Evolutionary conservation across 2,329 filamentous ascomycete genomes (phyloP), one percentile per base, ranked within the genome.

Genomic region (Monilinia vaccinii-corymbosi): DNA sequence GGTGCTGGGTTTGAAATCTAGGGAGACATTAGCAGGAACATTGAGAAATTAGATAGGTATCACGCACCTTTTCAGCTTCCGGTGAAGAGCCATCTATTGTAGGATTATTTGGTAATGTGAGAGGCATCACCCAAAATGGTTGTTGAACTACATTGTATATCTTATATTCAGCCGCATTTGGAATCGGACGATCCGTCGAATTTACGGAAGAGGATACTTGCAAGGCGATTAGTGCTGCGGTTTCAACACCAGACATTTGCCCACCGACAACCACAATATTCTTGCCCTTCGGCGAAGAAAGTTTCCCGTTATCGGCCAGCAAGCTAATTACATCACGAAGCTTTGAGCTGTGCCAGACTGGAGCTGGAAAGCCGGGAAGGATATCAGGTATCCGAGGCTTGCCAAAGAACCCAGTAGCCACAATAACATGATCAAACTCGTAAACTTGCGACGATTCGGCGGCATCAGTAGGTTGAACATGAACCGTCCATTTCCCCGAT

Each of bases 211-310:
- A 84, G 0, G 89, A 92, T 1, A 93, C 72, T 63, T 91, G 84
- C 5, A 83, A 78, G 13, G 88, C 88, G 53, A 92, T 81, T 2
- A 85, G 84, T 11, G 83, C 85, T 0, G 89, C 86, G 52, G 87
- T 86, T 74, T 95, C 90, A 6, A 88, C 82, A 0, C 89, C 89
- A 2, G 89, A 93, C 80, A 94, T 91, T 67, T 91, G 88, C 0
- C 89, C 89, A 0, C 90, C 90, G 1, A 91, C 82, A 0, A 95
- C 77, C 1, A 91, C 77, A 18, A 94, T 83, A 68, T 85, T 89
- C 21, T 82, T 81, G 1, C 77, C 77, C 6, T 58, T 47, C 1
- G 0, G 68, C 67, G 5, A 60, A 53, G 13, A 63, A 59, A 2
- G 74, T 70, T 0, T 72, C 66, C 23, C 65, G 45, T 58, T 60